These are phyloP conservation scores for Crepidotus variabilis DNA, from an alignment of 768 basidiomycete genomes.

Conservation along the genomic window DNA sequence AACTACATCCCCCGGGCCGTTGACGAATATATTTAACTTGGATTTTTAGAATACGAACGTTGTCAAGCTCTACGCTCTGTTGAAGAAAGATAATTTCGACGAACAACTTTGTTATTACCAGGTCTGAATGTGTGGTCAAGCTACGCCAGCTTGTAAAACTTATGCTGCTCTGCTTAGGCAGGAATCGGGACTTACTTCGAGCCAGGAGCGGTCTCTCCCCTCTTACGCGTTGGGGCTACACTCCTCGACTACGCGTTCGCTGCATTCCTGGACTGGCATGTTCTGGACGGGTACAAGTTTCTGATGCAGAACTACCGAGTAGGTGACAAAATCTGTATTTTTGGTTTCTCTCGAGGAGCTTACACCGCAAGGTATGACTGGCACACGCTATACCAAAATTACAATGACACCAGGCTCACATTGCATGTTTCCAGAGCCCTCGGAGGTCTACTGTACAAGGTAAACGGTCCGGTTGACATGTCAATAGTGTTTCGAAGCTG, in stretches of 20 bases:
- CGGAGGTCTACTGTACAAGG: constrained; percentile 73
- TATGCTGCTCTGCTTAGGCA: too few relatives aligned
- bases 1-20: too few relatives aligned
- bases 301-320: constrained; percentile 72
- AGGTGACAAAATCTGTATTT: constrained; percentile 75
- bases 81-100: constrained; percentile 55
- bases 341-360: constrained; percentile 44
- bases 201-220: too few relatives aligned
- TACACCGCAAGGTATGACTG: constrained; percentile 38
- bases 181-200: too few relatives aligned
- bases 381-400: constrained; percentile 12
- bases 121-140: constrained; percentile 26
- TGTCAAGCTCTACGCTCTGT: constrained; percentile 63
- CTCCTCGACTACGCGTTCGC: too few relatives aligned
- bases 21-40: constrained; percentile 28
- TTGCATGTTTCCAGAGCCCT: constrained; percentile 47
- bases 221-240: too few relatives aligned
- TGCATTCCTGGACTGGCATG: constrained; percentile 50
- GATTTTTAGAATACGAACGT: constrained; percentile 61
- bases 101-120: constrained; percentile 71
- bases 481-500: not conserved
- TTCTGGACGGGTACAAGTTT: constrained; percentile 72
- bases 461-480: constrained; percentile 12
- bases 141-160: too few relatives aligned
- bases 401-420: not conserved